Evolutionary conservation across 164 flowering plant genomes (phyloP), one percentile per base, ranked within the genome.

Genomic region (Annona squamosa): DNA sequence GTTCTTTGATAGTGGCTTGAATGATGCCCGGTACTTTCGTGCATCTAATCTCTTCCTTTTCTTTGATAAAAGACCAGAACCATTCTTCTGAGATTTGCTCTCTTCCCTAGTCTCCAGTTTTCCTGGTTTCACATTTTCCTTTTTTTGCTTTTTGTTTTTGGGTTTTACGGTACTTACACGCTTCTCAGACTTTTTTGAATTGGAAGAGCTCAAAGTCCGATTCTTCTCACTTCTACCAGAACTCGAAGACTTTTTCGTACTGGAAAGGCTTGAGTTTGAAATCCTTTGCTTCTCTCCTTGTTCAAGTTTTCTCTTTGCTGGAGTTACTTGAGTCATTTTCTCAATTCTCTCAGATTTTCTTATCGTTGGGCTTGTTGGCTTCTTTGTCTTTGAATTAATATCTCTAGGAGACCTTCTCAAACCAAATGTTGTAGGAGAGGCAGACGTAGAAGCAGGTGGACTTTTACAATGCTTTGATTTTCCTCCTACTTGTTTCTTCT

Each of bases 331-430:
- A 3, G 59, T 67, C 12, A 18, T 76, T 72, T 83, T 82, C 79
- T 79, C 88, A 75, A 82, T 77, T 48, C 84, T 77, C 69, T 78
- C 86, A 19, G 88, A 88, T 71, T 84, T 86, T 63, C 81, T 79
- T 26, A 68, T 82, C 4, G 12, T 64, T 19, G 86, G 71, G 63
- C 72, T 78, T 63, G 79, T 37, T 59, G 46, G 12, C 62, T 45
- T 65, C 46, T 61, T 72, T 73, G 83, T 80, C 73, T 79, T 81
- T 10, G 72, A 61, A 42, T 80, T 63, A 67, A 80, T 74, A 47
- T 83, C 87, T 68, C 90, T 78, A n/a, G 78, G 3, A 4, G 90
- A 89, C 81, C 90, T 83, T 75, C 91, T 86, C 66, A 85, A 63
- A 74, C 77, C 73, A 72, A 79, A 70, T 7, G 78, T 26, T 69